Evolutionary conservation across 192 early-diverging fungal species (phyloP), one percentile per base, ranked within the genome.

Genomic region (Rhizoclosmatium globosum): DNA sequence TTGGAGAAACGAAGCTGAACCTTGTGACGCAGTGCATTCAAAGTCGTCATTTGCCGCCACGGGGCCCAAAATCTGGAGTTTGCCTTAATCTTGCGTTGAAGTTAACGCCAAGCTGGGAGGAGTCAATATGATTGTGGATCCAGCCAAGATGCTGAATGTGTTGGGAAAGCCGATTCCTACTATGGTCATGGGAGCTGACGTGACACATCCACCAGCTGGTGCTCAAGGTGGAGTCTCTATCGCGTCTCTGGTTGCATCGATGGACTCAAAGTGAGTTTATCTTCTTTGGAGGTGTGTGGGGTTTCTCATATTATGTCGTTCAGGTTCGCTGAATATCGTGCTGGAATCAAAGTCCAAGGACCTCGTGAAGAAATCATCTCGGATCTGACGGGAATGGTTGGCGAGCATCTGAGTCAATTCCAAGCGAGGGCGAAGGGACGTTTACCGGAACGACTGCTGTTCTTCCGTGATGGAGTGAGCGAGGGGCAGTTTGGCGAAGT

Each of bases 1-100:
- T 93, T 64, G 91, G 91, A 44, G 92, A 95, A 65, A 94, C 93
- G 0, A 90, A 93, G 46, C 85, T 93, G 38, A 94, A 92, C 47
- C 79, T 96, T 64, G 82, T 94, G 4, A 94, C 95, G 3, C 96
- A 98, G 84, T 96, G 95, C 85, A 86, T 96, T 80, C 47, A 43
- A 31, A 19, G 15, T 48, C 77, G 81, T 45, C 93, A 87, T 77
- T 86, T 95, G 60, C 84, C 44, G n/a, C 69, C 69, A 13, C 23
- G 17, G 15, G 41, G 56, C 9, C 46, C 65, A 11, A 69, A 69
- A 45, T 64, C 68, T 3, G 47, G 72, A 1, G 96, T 95, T 83
- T 89, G 91, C 48, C 91, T 91, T 38, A 98, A 98, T 78, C 87
- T 98, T 4, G 92, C 91, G 11, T 47, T 80, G 42, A 80, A 80